Conservation (phyloP, 1,284 basidiomycete species). For the Cryptococcus sp. region DNA sequence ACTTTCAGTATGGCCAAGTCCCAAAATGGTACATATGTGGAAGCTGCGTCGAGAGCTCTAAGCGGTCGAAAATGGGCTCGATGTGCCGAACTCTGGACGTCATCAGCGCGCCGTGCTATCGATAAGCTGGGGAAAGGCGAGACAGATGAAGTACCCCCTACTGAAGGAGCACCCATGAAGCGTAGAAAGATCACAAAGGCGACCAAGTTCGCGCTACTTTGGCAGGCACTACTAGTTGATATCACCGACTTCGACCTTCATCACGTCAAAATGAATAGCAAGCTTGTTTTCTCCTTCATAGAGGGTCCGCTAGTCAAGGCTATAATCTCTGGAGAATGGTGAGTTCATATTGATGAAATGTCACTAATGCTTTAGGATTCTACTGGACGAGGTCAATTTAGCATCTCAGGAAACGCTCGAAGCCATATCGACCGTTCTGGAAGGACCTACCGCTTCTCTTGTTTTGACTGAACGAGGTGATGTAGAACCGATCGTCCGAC, state of each 20-base stretch:
- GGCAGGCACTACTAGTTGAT: slow-evolving; percentile 72
- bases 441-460: slow-evolving; percentile 82
- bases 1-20: slow-evolving; percentile 85
- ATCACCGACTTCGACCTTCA: slow-evolving; percentile 82
- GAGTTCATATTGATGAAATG: slow-evolving; percentile 12
- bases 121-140: slow-evolving; percentile 57
- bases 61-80: slow-evolving; percentile 82
- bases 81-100: slow-evolving; percentile 73
- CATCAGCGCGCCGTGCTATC: slow-evolving; percentile 52
- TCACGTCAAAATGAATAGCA: slow-evolving; percentile 78
- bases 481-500: slow-evolving; percentile 83
- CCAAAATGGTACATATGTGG: slow-evolving; percentile 78
- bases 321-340: slow-evolving; percentile 88
- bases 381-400: slow-evolving; percentile 96
- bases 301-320: slow-evolving; percentile 97
- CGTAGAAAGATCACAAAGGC: slow-evolving; percentile 63
- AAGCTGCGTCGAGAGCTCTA: slow-evolving; percentile 80
- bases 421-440: slow-evolving; percentile 82
- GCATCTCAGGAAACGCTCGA: slow-evolving; percentile 94
- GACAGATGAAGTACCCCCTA: slow-evolving; percentile 54
- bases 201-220: slow-evolving; percentile 56
- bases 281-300: slow-evolving; percentile 90
- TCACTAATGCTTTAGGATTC: slow-evolving; percentile 63
- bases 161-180: slow-evolving; percentile 62
- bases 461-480: slow-evolving; percentile 93